A percentile compares a stretch with the other conserved stretches of the same genome.
These are phyloP conservation scores for Rosa rugosa DNA, from an alignment of 306 rosid species.

Conservation along the genomic window DNA sequence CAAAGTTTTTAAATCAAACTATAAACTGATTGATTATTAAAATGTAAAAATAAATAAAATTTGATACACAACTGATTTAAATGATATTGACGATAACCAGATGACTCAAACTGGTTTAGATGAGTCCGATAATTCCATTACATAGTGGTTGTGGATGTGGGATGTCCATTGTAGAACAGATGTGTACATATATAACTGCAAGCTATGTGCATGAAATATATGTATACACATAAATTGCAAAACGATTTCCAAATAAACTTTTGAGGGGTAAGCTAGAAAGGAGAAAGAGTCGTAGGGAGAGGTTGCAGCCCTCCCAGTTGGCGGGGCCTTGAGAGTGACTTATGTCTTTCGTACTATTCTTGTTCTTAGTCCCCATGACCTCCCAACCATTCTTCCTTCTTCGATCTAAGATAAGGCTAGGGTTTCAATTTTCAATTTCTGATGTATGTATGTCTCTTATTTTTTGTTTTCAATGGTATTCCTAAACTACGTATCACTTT, in stretches of 20 bases:
- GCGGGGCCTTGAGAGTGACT: conserved; percentile 28
- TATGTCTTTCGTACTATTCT: conserved; percentile 11
- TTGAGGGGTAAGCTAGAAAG: conserved; percentile 8
- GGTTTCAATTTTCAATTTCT: background rate
- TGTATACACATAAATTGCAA: background rate
- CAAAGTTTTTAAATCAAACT: no score
- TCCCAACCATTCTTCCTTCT: conserved; percentile 22
- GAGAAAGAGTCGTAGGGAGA: background rate
- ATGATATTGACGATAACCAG: background rate
- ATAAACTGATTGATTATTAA: no score
- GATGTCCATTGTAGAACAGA: background rate
- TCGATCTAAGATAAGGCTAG: background rate
- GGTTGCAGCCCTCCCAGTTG: conserved; percentile 7
- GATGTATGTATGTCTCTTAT: no score
- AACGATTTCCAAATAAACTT: background rate
- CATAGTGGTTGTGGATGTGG: background rate
- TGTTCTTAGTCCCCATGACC: conserved; percentile 11
- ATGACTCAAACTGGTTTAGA: no score
- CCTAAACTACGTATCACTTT: background rate
- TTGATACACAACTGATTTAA: no score
- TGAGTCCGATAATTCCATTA: background rate
- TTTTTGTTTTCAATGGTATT: background rate
- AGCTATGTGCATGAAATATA: background rate
- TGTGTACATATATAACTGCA: background rate
- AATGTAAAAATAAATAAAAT: no score